These are phyloP conservation scores for Cubamyces sp. DNA, from an alignment of 768 basidiomycete species.

Conservation along the genomic window DNA sequence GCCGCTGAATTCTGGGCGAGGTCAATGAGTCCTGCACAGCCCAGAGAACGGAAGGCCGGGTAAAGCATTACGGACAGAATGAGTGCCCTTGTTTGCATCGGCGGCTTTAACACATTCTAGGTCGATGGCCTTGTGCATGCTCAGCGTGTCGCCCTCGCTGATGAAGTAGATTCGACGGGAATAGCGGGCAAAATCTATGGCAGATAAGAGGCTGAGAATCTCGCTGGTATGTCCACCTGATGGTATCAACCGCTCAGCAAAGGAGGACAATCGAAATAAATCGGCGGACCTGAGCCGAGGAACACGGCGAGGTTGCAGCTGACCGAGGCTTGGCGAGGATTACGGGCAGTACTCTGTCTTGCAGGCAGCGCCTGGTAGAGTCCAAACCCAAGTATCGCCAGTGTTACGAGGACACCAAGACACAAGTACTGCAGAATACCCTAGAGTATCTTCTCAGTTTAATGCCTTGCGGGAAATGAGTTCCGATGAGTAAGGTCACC, in stretches of 20 bases:
- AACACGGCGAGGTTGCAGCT: slow-evolving; percentile 75
- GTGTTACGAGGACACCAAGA: not conserved
- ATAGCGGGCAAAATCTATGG: slow-evolving; percentile 78
- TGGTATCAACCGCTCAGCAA: not conserved
- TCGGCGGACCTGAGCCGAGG: slow-evolving; percentile 81
- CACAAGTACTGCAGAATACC: not conserved
- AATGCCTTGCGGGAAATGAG: not conserved
- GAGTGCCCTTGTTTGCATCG: slow-evolving; percentile 14
- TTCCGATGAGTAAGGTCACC: too few species aligned
- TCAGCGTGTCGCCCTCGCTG: slow-evolving; percentile 81
- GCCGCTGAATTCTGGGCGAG: slow-evolving; percentile 12
- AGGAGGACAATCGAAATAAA: not conserved
- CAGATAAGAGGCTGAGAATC: slow-evolving; percentile 70
- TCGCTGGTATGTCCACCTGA: slow-evolving; percentile 95
- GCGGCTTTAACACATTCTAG: slow-evolving; percentile 57
- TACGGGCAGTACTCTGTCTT: too few species aligned
- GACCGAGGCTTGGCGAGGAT: slow-evolving; percentile 10
- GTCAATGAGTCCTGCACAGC: slow-evolving; percentile 10
- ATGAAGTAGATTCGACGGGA: slow-evolving; percentile 78
- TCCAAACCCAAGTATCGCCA: not conserved
- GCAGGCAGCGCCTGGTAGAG: slow-evolving; percentile 2
- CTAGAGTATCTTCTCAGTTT: not conserved
- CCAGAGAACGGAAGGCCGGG: slow-evolving; percentile 5
- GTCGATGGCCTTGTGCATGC: slow-evolving; percentile 65
- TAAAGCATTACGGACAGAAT: slow-evolving; percentile 26